Evolutionary conservation across 495 filamentous ascomycete genomes (phyloP), one percentile per base, ranked within the genome.

Genomic region (Talaromyces liani): DNA sequence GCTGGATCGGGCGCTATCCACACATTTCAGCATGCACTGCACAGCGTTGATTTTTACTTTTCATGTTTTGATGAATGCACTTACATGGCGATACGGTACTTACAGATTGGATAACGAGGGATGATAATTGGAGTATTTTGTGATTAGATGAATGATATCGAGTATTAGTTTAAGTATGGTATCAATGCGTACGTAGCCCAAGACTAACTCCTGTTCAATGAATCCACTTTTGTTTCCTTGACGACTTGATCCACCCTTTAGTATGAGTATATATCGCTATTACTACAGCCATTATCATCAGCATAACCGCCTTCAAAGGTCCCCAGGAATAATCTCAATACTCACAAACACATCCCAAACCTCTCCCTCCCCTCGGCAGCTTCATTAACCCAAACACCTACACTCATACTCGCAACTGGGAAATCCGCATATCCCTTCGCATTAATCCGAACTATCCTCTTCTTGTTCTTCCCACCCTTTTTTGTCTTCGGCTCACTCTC

Each of bases 331-430:
- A 54, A 10, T 12, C 24, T 25, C 33, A n/a, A 65, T 39, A 71
- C 75, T 27, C 67, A 79, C 75, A 76, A 71, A 41, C 63, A 57
- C 1, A 60, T 18, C 22, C 58, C 65, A 57, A 88, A 81, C 63
- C 65, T 66, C 34, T 84, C 80, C 63, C 83, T 72, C 6, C 79
- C 80, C 31, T 81, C 75, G 14, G 82, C 82, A n/a, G 73, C 72
- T 56, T 78, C 77, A 64, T 85, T 82, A 12, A 87, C 84, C 82
- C 84, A 89, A 12, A 88, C 79, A 62, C 83, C 79, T 4, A 87
- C 80, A 67, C 80, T 84, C 53, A 77, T 79, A 7, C 74, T 72
- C 5, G 73, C 69, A 57, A 86, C 85, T 0, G 72, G 73, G 65
- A 89, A 88, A 25, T 68, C 58, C 14, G 77, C 85, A 64, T 76